Base-by-base conservation (phyloP, 768 basidiomycete species). In the Macrocybe gigantea region DNA sequence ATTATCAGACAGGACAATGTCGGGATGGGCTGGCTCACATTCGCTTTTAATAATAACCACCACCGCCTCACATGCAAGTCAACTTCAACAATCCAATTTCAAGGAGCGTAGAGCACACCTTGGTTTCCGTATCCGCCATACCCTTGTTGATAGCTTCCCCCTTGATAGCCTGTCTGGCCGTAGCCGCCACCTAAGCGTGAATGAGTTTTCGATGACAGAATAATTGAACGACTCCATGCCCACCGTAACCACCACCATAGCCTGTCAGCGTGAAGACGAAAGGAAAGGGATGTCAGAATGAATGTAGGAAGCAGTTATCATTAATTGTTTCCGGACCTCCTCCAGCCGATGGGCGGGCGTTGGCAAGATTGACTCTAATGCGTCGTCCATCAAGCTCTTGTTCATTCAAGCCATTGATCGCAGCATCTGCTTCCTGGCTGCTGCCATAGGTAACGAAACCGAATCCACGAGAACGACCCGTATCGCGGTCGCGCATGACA, bases 401-500 rank as follows among this genome's bases (percentile, higher is more conserved):
- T 62, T 96, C 94, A 70, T 97, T 87, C 64, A 95, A 71, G 37
- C 64, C 70, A 39, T 44, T 51, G 63, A 96, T 95, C 39, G 94
- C 93, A 51, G 73, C 72, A 8, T 86, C 71, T 39, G 94, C 94
- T 65, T 95, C 92, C 31, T 67, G 59, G 9, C 60, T 38, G 41
- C 66, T 63, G 53, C 72, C 65, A 66, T 73, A 93, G 47, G 89
- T 93, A 52, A 97, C 93, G 70, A 97, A 97, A 53, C 94, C 94
- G 66, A 97, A 97, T 62, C 94, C 94, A 64, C 94, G 87, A 54
- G 92, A 95, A 63, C 94, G 91, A 51, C 91, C 89, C 56, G 95
- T 97, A 64, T 96, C 95, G 64, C 93, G 91, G 73, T 98, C 94
- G 73, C 91, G 88, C 93, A 95, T 95, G 67, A 95, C 93, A 71